Conservation (phyloP, 2,329 filamentous ascomycete genomes). For the Ceratocystis ficicola region DNA sequence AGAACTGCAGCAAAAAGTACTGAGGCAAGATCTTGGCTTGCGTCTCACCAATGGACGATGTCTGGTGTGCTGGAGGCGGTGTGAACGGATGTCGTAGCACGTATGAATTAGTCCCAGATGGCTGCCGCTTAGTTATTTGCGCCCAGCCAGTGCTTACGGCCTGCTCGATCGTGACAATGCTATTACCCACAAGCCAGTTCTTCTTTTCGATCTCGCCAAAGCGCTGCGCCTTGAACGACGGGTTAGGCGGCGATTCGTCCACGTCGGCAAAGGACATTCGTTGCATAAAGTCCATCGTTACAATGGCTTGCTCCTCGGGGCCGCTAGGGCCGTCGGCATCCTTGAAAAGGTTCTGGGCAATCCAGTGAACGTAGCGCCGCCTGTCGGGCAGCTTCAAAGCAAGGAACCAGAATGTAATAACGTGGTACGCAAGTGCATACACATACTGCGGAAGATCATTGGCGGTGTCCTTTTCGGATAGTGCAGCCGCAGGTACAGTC, state of each 20-base stretch:
- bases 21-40: slow-evolving; percentile 57
- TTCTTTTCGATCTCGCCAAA: slow-evolving; percentile 57
- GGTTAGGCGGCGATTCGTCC: slow-evolving; percentile 59
- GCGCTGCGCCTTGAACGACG: slow-evolving; percentile 49
- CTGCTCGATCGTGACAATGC: slow-evolving; percentile 62
- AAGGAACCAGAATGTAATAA: slow-evolving; percentile 95
- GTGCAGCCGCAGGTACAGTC: slow-evolving; percentile 22
- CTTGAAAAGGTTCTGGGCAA: slow-evolving; percentile 72
- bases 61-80: slow-evolving; percentile 46
- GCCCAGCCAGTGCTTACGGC: slow-evolving; percentile 54
- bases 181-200: slow-evolving; percentile 61
- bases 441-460: slow-evolving; percentile 88
- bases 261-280: slow-evolving; percentile 74
- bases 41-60: slow-evolving; percentile 31
- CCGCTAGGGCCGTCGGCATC: slow-evolving; percentile 59
- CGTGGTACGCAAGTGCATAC: slow-evolving; percentile 84
- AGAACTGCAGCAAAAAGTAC: slow-evolving; percentile 57
- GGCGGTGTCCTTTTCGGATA: slow-evolving; percentile 27
- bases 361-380: slow-evolving; percentile 75
- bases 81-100: slow-evolving; percentile 48
- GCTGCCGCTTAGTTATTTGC: slow-evolving; percentile 58
- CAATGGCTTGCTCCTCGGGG: slow-evolving; percentile 83
- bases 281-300: slow-evolving; percentile 92
- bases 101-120: slow-evolving; percentile 53
- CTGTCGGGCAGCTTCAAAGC: slow-evolving; percentile 76